Evolutionary conservation across 306 rosid species (phyloP).

Genomic region (Vigna reflexopilosa): DNA sequence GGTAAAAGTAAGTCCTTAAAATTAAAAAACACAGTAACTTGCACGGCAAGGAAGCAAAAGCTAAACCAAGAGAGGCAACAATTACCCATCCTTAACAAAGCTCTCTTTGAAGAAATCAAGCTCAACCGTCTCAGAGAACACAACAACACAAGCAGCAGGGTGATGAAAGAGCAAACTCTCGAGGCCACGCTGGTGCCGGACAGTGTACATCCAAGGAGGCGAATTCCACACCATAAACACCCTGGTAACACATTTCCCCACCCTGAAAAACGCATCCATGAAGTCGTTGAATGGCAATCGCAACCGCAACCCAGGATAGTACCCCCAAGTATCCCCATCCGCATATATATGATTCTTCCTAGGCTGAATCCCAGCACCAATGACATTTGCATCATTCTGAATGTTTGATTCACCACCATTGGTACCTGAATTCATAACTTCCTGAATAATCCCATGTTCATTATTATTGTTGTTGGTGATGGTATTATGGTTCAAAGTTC

Average conservation of each 20-base stretch:
- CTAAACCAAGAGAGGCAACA: neutral
- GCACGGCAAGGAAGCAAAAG: neutral
- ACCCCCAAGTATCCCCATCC: slow-evolving; percentile 92
- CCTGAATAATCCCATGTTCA: neutral
- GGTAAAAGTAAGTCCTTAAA: slow-evolving; percentile 22
- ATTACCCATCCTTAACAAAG: slow-evolving; percentile 85
- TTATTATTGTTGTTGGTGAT: neutral
- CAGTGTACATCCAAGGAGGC: slow-evolving; percentile 92
- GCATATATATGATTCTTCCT: slow-evolving; percentile 61
- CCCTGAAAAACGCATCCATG: slow-evolving; percentile 71
- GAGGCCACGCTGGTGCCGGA: slow-evolving; percentile 84
- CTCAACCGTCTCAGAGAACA: slow-evolving; percentile 90
- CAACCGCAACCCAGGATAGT: slow-evolving; percentile 73
- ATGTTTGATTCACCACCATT: neutral
- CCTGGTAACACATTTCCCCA: slow-evolving; percentile 64
- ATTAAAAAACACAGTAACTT: slow-evolving; percentile 37
- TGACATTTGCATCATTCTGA: neutral
- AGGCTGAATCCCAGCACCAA: slow-evolving; percentile 26
- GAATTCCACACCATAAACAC: slow-evolving; percentile 98
- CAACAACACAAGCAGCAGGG: slow-evolving; percentile 82
- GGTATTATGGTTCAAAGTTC: slow-evolving; percentile 45
- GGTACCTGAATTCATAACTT: neutral
- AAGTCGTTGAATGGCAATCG: slow-evolving; percentile 67
- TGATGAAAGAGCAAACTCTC: slow-evolving; percentile 85
- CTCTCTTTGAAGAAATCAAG: slow-evolving; percentile 84